Conservation (phyloP, 495 filamentous ascomycete genomes). For the Talaromyces stipitatus region DNA sequence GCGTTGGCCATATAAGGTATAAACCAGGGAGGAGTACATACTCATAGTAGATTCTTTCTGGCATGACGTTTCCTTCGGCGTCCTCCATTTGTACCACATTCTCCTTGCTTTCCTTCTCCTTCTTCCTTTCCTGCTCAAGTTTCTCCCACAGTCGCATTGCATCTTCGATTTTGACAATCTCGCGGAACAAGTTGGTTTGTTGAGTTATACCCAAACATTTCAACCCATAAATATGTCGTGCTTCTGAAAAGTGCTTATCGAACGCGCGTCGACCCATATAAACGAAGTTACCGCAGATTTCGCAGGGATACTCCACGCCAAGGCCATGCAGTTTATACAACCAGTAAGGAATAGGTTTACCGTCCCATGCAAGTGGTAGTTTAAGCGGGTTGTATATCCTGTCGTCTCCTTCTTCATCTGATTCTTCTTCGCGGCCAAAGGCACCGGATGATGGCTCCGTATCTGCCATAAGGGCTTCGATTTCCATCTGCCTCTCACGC, state of each 20-base stretch:
- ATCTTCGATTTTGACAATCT: constrained; percentile 88
- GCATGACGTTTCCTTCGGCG: constrained; percentile 95
- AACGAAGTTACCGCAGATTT: constrained; percentile 95
- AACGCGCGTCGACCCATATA: constrained; percentile 95
- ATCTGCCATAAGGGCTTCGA: constrained; percentile 75
- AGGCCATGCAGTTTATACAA: constrained; percentile 94
- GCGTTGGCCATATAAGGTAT: constrained; percentile 5
- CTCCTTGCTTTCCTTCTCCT: constrained; percentile 63
- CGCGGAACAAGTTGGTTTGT: constrained; percentile 84
- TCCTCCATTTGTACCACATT: constrained; percentile 98
- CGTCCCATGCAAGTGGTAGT: constrained; percentile 91
- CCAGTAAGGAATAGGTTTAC: constrained; percentile 98
- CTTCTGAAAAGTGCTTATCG: constrained; percentile 97
- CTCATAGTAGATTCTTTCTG: constrained; percentile 93
- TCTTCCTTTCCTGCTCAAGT: constrained; percentile 78
- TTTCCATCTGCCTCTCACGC: constrained; percentile 81
- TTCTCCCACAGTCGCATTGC: constrained; percentile 88
- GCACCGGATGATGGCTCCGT: constrained; percentile 36
- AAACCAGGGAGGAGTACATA: constrained; percentile 19
- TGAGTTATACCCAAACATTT: constrained; percentile 85
- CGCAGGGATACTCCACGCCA: constrained; percentile 90
- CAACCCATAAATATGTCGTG: constrained; percentile 82
- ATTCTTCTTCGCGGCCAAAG: constrained; percentile 49
- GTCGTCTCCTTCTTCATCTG: constrained; percentile 61
- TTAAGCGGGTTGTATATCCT: constrained; percentile 96